Conservation (phyloP, 345 rosid species). For the Litchi chinensis region DNA sequence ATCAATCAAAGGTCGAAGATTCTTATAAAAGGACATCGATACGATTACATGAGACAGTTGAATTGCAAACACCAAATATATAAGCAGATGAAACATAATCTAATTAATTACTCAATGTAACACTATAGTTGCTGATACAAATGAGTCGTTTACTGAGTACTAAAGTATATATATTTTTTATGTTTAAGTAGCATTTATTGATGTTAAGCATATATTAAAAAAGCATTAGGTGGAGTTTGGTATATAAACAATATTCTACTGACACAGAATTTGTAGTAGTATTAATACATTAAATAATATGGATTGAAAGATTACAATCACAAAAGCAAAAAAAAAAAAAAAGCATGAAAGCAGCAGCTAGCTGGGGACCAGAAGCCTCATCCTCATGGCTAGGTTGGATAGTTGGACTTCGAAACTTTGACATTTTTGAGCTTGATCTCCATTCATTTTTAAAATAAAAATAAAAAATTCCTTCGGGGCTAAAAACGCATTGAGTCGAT, state of each 20-base stretch:
- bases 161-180: no score
- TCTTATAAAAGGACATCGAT: not conserved
- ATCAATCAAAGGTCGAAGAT: not conserved
- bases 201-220: not conserved
- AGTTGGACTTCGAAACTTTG: conserved; percentile 11
- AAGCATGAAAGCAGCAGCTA: not conserved
- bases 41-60: not conserved
- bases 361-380: conserved; percentile 18
- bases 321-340: not conserved
- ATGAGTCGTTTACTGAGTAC: not conserved
- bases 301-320: conserved; percentile 18
- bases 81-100: no score
- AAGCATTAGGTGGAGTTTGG: conserved; percentile 1
- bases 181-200: not conserved
- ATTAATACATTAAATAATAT: not conserved
- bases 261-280: not conserved
- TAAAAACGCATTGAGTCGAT: not conserved
- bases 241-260: conserved; percentile 18
- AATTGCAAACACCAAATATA: not conserved
- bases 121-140: no score
- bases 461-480: not conserved
- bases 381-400: conserved; percentile 9
- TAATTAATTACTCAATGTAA: no score
- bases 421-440: not conserved
- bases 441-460: not conserved